Base-by-base conservation (phyloP, 805 yeast species). In the Yarrowia keelungensis region DNA sequence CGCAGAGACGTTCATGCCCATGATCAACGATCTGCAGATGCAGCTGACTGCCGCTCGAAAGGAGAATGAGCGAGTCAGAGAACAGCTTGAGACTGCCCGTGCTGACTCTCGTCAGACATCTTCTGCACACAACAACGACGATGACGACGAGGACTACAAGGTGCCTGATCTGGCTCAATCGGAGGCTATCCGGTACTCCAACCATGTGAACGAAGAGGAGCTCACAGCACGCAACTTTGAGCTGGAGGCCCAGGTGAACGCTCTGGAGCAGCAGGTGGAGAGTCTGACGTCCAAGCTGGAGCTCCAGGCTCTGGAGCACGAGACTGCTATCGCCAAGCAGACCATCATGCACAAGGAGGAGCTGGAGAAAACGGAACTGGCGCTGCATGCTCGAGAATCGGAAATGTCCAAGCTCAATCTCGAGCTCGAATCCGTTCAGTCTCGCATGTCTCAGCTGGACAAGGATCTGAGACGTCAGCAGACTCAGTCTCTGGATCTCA, bases 371-470 rank as follows among this genome's bases (percentile, higher is more conserved):
- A 41, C 68, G 10, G 64, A 69, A 49, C 71, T 62, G 46, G 26
- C 56, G 11, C 45, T 62, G 22, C 54, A 62, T 38, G 56, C 67
- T 2, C 45, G 56, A 16, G 67, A 62, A n/a, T 62, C 73, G 10
- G 74, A 75, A 26, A 72, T 76, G 41, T 73, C 74, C 61, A 73
- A 73, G 47, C 70, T 76, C 47, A 73, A 72, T 66, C 74, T 73
- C 46, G 79, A 77, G 70, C 75, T 77, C 32, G 72, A 69, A 22
- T 78, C 76, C 10, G 73, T 73, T 69, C 73, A 73, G 64, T 65
- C 73, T 19, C 68, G 73, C n/a, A 71, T 75, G 38, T 54, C 71
- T 8, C 73, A 71, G 41, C 62, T 72, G 51, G 77, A 77, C 53
- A 72, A 70, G 73, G 70, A 53, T 72, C 15, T 69, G 69, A 12